Percentiles rank a stretch among this genome's conserved stretches.
Conservation (phyloP, 176 grass and related monocot species). For the Olyra latifolia region DNA sequence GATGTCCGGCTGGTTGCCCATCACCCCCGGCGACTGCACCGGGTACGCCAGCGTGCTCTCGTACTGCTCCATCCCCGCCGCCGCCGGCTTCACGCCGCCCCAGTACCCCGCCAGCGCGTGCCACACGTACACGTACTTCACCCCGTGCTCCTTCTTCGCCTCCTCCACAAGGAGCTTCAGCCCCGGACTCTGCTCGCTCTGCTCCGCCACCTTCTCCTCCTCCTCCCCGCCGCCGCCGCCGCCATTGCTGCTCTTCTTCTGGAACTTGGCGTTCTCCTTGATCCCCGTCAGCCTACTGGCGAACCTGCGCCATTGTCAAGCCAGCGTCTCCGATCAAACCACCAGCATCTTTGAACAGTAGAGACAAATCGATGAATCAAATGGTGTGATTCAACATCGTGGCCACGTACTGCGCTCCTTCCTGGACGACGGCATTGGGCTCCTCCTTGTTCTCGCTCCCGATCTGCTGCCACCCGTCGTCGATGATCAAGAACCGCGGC, state of each 20-base stretch:
- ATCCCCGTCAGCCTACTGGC: constrained; percentile 49
- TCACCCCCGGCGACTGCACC: constrained; percentile 51
- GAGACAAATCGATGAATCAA: too few species aligned
- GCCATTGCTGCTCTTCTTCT: neutral
- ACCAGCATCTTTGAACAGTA: too few species aligned
- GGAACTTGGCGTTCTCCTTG: constrained; percentile 59
- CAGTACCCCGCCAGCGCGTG: constrained; percentile 59
- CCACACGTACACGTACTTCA: constrained; percentile 62
- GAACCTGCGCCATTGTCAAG: constrained; percentile 30
- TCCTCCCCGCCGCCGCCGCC: too few species aligned
- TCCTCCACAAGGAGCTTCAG: constrained; percentile 46
- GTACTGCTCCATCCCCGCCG: constrained; percentile 60
- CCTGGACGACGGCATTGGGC: constrained; percentile 36
- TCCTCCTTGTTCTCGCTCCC: constrained; percentile 35
- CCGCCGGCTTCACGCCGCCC: constrained; percentile 53
- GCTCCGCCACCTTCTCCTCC: neutral
- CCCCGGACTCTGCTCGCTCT: neutral
- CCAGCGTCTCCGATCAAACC: too few species aligned
- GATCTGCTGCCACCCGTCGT: constrained; percentile 60
- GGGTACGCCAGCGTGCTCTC: constrained; percentile 47
- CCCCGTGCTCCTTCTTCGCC: constrained; percentile 37
- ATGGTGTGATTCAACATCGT: neutral
- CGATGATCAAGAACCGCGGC: constrained; percentile 51
- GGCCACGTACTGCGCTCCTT: constrained; percentile 54
- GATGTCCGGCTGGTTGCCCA: constrained; percentile 56